These are phyloP conservation scores for Trypethelium eluteriae DNA, from an alignment of 495 filamentous ascomycete species.

Conservation along the genomic window DNA sequence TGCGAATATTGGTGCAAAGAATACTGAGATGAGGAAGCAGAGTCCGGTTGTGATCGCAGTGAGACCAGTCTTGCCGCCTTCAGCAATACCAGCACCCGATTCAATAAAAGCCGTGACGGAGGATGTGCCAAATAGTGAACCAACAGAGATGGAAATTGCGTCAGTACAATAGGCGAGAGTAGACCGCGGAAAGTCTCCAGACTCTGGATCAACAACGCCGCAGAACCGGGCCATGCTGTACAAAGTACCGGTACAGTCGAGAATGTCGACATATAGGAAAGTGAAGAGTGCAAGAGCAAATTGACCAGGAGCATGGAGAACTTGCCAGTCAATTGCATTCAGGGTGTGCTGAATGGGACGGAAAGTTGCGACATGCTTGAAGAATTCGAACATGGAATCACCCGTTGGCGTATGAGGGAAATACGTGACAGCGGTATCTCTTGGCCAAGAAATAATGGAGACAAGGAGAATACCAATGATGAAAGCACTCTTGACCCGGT, in stretches of 20 bases:
- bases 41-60: slow-evolving; percentile 68
- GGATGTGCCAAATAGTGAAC: slow-evolving; percentile 62
- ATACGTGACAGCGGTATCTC: slow-evolving; percentile 62
- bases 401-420: slow-evolving; percentile 65
- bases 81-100: slow-evolving; percentile 74
- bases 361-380: slow-evolving; percentile 74
- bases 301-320: slow-evolving; percentile 54
- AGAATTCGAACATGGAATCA: slow-evolving; percentile 65
- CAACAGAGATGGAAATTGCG: slow-evolving; percentile 68
- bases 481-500: slow-evolving; percentile 73
- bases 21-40: slow-evolving; percentile 78
- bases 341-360: slow-evolving; percentile 61
- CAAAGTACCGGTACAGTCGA: slow-evolving; percentile 67
- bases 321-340: slow-evolving; percentile 59
- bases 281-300: slow-evolving; percentile 75
- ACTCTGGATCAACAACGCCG: slow-evolving; percentile 62
- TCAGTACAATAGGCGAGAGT: slow-evolving; percentile 73
- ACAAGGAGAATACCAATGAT: slow-evolving; percentile 73
- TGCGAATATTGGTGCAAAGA: slow-evolving; percentile 81
- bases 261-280: slow-evolving; percentile 79
- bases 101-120: slow-evolving; percentile 80
- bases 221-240: slow-evolving; percentile 80
- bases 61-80: slow-evolving; percentile 74
- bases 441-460: slow-evolving; percentile 77
- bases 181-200: slow-evolving; percentile 71